Evolutionary conservation across 371 early-diverging fungal genomes (phyloP).

Genomic region (Umbelopsis sp.): DNA sequence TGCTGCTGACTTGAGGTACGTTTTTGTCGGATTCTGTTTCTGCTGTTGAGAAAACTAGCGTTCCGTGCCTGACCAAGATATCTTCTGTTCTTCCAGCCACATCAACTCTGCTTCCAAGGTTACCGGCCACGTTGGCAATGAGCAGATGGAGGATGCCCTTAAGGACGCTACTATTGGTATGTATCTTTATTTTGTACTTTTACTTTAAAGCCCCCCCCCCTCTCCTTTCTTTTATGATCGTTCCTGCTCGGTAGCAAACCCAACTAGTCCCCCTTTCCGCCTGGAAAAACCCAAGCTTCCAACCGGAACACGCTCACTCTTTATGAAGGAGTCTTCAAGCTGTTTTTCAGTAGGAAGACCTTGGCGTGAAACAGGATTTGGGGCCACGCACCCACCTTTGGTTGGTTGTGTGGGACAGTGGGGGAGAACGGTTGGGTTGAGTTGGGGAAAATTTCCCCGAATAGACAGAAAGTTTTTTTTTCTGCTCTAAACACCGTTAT

Average conservation of each 20-base stretch:
- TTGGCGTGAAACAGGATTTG: too few species aligned
- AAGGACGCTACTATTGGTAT: conserved; percentile 50
- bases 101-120: conserved; percentile 92
- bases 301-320: too few species aligned
- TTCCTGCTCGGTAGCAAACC: too few species aligned
- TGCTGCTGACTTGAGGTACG: conserved; percentile 87
- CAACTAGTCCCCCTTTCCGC: too few species aligned
- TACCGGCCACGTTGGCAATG: conserved; percentile 78
- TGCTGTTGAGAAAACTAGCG: not conserved
- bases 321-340: too few species aligned
- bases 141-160: conserved; percentile 51
- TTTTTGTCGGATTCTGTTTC: not conserved
- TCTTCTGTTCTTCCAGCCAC: conserved; percentile 58
- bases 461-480: not conserved
- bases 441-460: conserved; percentile 9
- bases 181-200: not conserved
- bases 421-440: not conserved
- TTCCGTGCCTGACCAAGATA: too few species aligned
- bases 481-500: not conserved
- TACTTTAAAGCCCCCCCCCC: too few species aligned
- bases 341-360: too few species aligned
- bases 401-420: not conserved
- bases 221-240: too few species aligned
- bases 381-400: not conserved
- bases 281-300: too few species aligned